These are phyloP conservation scores for Yamadazyma akitaensis DNA, from an alignment of 805 yeast species.

Conservation along the genomic window DNA sequence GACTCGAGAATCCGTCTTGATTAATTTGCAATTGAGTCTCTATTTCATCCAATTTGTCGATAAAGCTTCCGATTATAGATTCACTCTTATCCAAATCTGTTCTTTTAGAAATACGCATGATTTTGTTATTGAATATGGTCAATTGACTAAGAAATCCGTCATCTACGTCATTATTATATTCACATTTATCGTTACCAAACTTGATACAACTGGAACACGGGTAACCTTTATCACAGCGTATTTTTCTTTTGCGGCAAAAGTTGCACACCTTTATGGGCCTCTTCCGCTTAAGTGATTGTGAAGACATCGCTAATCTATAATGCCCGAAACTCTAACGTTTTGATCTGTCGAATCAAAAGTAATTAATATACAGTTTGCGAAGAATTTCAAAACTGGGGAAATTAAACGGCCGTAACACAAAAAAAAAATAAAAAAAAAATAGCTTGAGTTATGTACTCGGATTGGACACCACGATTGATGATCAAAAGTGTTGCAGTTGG, in stretches of 20 bases:
- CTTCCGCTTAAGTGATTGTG: neutral
- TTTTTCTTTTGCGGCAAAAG: constrained; percentile 34
- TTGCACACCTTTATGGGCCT: constrained; percentile 19
- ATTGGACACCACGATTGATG: no score
- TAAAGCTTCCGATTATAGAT: neutral
- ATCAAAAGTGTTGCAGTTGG: no score
- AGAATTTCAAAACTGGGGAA: neutral
- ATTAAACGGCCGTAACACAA: neutral
- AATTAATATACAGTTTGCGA: neutral
- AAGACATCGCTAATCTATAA: neutral
- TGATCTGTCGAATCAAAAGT: no score
- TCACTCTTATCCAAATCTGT: neutral
- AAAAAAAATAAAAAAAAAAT: no score
- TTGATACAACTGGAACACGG: constrained; percentile 35
- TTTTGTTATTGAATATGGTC: constrained; percentile 1
- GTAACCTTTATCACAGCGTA: constrained; percentile 34
- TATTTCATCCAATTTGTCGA: neutral
- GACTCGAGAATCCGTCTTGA: neutral
- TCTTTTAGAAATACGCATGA: neutral
- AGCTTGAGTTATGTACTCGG: no score
- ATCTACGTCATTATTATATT: constrained; percentile 3
- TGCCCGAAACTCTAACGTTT: no score
- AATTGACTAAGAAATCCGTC: constrained; percentile 3
- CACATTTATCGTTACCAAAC: constrained; percentile 16
- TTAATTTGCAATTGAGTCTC: neutral